Percentiles rank a stretch among this genome's conserved stretches.
Evolutionary conservation across 2,329 filamentous ascomycete genomes (phyloP).

Genomic region (Nemania sp.): DNA sequence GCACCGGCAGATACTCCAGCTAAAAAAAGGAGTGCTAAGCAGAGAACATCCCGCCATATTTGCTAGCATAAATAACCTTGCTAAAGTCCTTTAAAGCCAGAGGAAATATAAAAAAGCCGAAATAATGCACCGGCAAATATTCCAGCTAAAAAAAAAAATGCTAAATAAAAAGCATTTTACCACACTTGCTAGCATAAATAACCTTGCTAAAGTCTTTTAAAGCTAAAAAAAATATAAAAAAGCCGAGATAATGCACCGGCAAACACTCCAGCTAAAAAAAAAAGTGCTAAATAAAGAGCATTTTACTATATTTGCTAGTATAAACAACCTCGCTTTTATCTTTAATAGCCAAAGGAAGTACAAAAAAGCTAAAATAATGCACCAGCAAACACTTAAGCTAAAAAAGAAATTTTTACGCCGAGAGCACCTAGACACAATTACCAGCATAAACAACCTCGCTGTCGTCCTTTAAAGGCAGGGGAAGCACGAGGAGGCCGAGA

Average conservation of each 20-base stretch:
- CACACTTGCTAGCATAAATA: background rate
- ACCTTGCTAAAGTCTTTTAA: background rate
- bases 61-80: no score
- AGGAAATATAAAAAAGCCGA: background rate
- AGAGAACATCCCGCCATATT: no score
- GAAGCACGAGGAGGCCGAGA: background rate
- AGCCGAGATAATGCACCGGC: background rate
- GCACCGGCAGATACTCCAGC: no score
- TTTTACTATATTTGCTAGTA: background rate
- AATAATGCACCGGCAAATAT: background rate
- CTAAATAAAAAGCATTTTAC: background rate
- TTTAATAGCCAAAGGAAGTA: background rate
- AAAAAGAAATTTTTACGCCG: background rate
- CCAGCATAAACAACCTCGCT: background rate
- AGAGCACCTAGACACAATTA: background rate
- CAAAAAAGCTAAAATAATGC: background rate
- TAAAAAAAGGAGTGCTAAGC: no score
- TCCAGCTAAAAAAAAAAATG: background rate
- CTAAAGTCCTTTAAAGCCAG: background rate
- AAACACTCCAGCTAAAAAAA: background rate
- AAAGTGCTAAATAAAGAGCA: background rate
- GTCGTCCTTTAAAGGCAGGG: background rate
- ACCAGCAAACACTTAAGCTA: background rate
- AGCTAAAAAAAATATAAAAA: background rate
- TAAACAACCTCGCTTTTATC: background rate